These are phyloP conservation scores for Tolypocladium paradoxum DNA, from an alignment of 2,329 filamentous ascomycete genomes.

Conservation along the genomic window DNA sequence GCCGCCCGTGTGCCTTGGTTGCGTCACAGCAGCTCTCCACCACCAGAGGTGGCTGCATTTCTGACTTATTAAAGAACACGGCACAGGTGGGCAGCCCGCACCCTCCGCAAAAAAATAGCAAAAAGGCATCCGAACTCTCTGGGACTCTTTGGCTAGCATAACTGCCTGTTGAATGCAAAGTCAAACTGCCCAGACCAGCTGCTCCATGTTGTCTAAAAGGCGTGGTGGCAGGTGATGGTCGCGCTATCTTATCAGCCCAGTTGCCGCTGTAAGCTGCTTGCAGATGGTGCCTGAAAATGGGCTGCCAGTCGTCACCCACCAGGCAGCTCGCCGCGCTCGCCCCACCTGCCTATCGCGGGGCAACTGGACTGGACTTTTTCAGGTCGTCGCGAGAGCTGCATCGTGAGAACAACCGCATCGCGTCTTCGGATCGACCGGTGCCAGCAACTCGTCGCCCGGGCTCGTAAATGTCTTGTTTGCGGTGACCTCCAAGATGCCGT, in stretches of 20 bases:
- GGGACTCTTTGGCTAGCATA: no score
- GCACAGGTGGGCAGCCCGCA: no score
- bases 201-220: neutral
- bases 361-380: neutral
- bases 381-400: neutral
- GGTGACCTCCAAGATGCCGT: slow-evolving; percentile 35
- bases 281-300: neutral
- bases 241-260: neutral
- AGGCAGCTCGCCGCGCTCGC: neutral
- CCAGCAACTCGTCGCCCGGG: neutral
- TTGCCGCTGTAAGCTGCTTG: neutral
- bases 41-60: neutral
- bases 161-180: neutral
- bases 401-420: neutral
- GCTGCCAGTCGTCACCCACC: neutral
- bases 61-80: neutral
- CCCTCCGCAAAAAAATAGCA: no score
- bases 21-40: neutral
- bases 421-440: neutral
- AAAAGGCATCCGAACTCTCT: no score
- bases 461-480: slow-evolving; percentile 15
- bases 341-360: slow-evolving; percentile 1
- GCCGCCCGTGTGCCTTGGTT: neutral
- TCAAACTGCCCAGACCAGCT: no score
- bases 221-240: neutral